Evolutionary conservation across 2,329 filamentous ascomycete genomes (phyloP).

Genomic region (Atkinsonella texensis): DNA sequence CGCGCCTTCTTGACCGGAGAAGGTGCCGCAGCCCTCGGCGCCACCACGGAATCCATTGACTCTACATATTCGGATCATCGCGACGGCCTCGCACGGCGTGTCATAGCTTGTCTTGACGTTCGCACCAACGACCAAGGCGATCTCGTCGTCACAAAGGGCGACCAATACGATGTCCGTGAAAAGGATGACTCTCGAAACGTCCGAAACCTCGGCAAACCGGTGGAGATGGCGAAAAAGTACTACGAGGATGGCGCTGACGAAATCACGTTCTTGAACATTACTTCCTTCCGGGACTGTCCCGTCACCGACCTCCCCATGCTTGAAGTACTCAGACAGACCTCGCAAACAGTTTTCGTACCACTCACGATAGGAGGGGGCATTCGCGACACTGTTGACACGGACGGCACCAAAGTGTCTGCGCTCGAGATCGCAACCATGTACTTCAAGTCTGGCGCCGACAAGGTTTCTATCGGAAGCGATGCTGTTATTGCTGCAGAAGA

Average conservation of each 20-base stretch:
- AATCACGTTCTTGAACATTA: conserved; percentile 96
- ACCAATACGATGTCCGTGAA: conserved; percentile 96
- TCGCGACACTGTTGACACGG: conserved; percentile 79
- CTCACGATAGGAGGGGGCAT: conserved; percentile 94
- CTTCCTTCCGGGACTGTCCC: conserved; percentile 90
- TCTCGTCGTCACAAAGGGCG: conserved; percentile 93
- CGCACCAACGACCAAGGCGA: conserved; percentile 89
- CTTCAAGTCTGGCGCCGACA: conserved; percentile 94
- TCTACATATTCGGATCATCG: conserved; percentile 13
- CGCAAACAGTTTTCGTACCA: conserved; percentile 88
- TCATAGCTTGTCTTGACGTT: conserved; percentile 95
- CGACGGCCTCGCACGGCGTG: conserved; percentile 75
- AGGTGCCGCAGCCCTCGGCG: conserved; percentile 38
- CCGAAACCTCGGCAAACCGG: conserved; percentile 90
- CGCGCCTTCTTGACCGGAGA: conserved; percentile 75
- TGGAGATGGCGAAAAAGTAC: conserved; percentile 86
- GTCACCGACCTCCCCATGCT: conserved; percentile 91
- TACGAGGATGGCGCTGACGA: conserved; percentile 96
- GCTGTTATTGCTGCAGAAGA: conserved; percentile 87
- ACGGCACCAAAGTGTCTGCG: conserved; percentile 76
- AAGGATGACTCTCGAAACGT: conserved; percentile 57
- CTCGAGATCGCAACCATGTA: conserved; percentile 93
- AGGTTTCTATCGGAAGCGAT: conserved; percentile 93
- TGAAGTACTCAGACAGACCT: conserved; percentile 76
- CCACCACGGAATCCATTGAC: conserved; percentile 4